These are phyloP conservation scores for Blastobotrys persicus DNA, from an alignment of 1,139 yeast genomes.

Conservation along the genomic window DNA sequence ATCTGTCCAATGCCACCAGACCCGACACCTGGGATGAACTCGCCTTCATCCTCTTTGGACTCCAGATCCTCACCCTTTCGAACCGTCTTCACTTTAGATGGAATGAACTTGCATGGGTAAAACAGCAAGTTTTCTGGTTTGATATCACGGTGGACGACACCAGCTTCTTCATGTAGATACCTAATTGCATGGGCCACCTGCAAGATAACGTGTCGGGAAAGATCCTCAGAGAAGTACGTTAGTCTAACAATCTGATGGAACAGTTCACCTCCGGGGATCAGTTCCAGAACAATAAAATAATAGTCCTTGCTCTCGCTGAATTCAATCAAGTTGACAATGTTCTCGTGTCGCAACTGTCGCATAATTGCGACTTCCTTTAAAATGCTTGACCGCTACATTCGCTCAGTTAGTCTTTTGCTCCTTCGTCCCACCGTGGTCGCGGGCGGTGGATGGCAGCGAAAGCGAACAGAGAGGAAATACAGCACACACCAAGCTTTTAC, in stretches of 20 bases:
- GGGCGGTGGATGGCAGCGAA: too few species aligned
- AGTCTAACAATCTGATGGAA: constrained; percentile 89
- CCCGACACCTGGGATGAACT: constrained; percentile 70
- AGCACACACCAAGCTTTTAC: too few species aligned
- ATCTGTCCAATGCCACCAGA: constrained; percentile 87
- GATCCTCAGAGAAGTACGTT: constrained; percentile 85
- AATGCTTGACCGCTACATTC: constrained; percentile 53
- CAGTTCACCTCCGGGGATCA: constrained; percentile 90
- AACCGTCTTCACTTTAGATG: constrained; percentile 49
- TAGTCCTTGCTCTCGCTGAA: constrained; percentile 61
- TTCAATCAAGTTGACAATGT: constrained; percentile 68
- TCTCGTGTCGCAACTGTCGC: constrained; percentile 69
- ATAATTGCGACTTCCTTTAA: constrained; percentile 82
- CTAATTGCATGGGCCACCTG: constrained; percentile 83
- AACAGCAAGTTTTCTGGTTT: constrained; percentile 91
- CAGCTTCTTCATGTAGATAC: constrained; percentile 75
- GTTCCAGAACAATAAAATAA: constrained; percentile 80
- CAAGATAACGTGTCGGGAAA: constrained; percentile 77
- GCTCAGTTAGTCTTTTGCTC: background rate
- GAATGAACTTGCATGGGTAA: constrained; percentile 65
- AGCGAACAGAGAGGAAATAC: background rate
- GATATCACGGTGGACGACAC: constrained; percentile 91
- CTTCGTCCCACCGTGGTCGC: too few species aligned
- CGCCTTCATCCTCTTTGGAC: constrained; percentile 82
- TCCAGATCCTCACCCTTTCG: constrained; percentile 72